Evolutionary conservation across 495 filamentous ascomycete genomes (phyloP), one percentile per base, ranked within the genome.

Genomic region (Penicillium ucsense): DNA sequence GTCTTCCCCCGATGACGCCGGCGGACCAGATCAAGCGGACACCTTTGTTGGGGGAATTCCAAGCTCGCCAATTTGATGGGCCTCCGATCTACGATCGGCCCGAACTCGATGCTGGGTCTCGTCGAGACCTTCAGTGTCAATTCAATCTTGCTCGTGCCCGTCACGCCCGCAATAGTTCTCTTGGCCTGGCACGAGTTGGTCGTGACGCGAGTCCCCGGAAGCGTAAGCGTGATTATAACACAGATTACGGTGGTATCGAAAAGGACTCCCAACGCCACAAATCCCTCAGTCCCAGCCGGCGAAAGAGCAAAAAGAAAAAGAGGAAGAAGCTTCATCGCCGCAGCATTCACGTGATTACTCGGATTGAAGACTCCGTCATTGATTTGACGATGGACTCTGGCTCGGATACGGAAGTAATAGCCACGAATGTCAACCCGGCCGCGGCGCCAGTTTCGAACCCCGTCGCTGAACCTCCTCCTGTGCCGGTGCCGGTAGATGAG

Each of bases 381-480:
- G 67, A 71, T 45, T 56, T 72, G 8, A 71, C 66, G 3, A 35
- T 51, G 8, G 63, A 68, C 30, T 48, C 47, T n/a, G 51, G 53
- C 36, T 38, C 29, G 4, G 35, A 43, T 4, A 3, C 7, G 8
- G 29, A 30, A 6, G 20, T 8, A 9, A 10, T 10, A 5, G 11
- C 1, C 37, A 11, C 39, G 4, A 9, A 20, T 8, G 4, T 10
- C 27, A 8, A 37, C 3, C 30, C 3, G 10, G n/a, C 1, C 31
- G 37, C 37, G 7, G 11, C 37, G 28, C 29, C 47, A 32, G 28
- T 30, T 6, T 11, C 32, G 4, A 31, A 34, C 7, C 29, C 39
- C 27, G 35, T 10, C 4, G 11, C 39, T 37, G 6, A 8, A 36
- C 4, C 6, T 36, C 3, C 35, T 4, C 35, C 35, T 41, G 39